Evolutionary conservation across 148 eudicot genomes (phyloP).

Genomic region (Pharnaceum exiguum): DNA sequence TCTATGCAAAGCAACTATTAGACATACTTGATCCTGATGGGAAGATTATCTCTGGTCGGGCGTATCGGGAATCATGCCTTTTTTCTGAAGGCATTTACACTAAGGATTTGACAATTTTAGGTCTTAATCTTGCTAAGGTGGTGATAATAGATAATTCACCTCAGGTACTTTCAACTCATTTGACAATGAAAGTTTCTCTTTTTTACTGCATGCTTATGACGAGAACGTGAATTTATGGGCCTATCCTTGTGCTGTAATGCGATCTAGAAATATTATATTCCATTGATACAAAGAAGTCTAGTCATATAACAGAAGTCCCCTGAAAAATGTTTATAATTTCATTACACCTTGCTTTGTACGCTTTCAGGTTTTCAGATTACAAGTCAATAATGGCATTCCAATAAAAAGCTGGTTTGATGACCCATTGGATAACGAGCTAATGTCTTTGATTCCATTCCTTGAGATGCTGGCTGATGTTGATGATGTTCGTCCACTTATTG

Average conservation of each 20-base stretch:
- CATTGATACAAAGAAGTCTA: too few species aligned
- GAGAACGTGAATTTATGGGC: too few species aligned
- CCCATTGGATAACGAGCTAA: conserved; percentile 75
- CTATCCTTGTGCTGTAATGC: too few species aligned
- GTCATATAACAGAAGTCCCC: background rate
- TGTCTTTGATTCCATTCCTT: conserved; percentile 82
- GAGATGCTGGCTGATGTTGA: conserved; percentile 83
- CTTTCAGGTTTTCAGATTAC: conserved; percentile 90
- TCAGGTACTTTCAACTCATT: conserved; percentile 47
- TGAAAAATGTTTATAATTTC: conserved; percentile 1
- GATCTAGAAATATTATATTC: too few species aligned
- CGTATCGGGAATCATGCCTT: conserved; percentile 91
- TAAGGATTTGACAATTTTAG: conserved; percentile 88
- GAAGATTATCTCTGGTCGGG: conserved; percentile 68
- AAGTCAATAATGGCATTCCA: conserved; percentile 97
- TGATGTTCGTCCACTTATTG: conserved; percentile 94
- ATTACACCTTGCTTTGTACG: conserved; percentile 15
- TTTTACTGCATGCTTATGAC: background rate
- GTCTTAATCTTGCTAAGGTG: conserved; percentile 94
- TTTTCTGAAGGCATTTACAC: conserved; percentile 80
- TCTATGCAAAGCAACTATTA: conserved; percentile 81
- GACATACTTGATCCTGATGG: conserved; percentile 87
- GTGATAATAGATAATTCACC: conserved; percentile 89
- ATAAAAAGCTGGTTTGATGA: conserved; percentile 99
- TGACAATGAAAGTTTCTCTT: background rate